Evolutionary conservation across 805 yeast species (phyloP).

Genomic region (Kazachstania psychrophila): DNA sequence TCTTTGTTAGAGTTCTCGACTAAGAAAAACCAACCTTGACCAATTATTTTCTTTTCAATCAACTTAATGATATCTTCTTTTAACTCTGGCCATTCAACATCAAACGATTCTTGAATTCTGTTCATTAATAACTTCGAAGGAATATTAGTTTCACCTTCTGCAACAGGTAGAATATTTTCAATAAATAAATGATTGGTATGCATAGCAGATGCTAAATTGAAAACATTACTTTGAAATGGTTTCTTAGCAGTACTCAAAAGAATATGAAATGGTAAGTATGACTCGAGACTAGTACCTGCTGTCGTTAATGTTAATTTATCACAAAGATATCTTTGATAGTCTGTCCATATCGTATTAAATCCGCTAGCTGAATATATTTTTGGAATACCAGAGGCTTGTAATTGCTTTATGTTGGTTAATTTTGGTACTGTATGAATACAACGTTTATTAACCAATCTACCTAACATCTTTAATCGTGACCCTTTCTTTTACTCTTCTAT

Average conservation of each 20-base stretch:
- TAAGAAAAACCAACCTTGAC: conserved; percentile 71
- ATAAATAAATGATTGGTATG: conserved; percentile 88
- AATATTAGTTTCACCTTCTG: conserved; percentile 10
- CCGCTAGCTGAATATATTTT: conserved; percentile 37
- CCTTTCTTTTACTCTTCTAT: too few species aligned
- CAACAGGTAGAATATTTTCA: conserved; percentile 38
- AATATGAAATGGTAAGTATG: conserved; percentile 65
- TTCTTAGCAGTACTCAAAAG: conserved; percentile 56
- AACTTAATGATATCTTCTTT: conserved; percentile 39
- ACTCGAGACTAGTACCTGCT: conserved; percentile 71
- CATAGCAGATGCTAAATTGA: conserved; percentile 83
- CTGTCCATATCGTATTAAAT: conserved; percentile 67
- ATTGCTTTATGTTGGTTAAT: conserved; percentile 12
- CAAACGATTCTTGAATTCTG: conserved; percentile 30
- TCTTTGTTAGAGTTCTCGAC: conserved; percentile 58
- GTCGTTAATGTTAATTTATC: conserved; percentile 55
- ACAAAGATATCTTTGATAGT: conserved; percentile 61
- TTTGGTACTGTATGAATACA: conserved; percentile 28
- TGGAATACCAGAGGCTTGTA: conserved; percentile 23
- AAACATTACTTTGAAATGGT: conserved; percentile 54
- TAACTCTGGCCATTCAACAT: conserved; percentile 38
- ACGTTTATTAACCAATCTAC: conserved; percentile 16
- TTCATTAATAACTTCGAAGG: conserved; percentile 32
- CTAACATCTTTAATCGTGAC: conserved; percentile 13
- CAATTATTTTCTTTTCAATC: conserved; percentile 38